Percentiles rank a stretch among this genome's conserved stretches.
phyloP scores from a whole-genome alignment of 2,329 filamentous ascomycete genomes.

The Fusarium phyllophilum region DNA sequence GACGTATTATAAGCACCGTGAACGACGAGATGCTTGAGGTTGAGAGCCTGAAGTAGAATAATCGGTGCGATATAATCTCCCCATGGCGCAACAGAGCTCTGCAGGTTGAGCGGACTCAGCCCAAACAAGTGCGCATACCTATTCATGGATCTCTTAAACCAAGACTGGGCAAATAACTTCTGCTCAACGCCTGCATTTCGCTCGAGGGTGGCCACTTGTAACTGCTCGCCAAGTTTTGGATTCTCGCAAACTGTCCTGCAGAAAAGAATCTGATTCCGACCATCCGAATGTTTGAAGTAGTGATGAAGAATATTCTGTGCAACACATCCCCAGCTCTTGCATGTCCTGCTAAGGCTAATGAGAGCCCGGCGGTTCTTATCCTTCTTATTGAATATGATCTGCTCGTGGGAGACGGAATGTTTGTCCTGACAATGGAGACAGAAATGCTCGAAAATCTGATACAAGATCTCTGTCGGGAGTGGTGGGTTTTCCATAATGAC shows the following conservation, averaged over 20 bases:
- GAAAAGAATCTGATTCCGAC: background rate
- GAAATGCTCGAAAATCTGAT: conserved; percentile 1
- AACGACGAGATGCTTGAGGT: background rate
- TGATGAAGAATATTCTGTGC: conserved; percentile 20
- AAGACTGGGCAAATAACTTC: rapidly evolving
- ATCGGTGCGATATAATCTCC: background rate
- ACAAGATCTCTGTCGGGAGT: background rate
- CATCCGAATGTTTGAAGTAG: background rate
- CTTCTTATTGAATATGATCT: background rate
- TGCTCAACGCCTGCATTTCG: background rate
- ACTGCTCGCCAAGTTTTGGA: background rate
- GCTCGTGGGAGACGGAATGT: background rate
- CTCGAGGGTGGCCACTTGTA: background rate
- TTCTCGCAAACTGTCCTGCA: conserved; percentile 1
- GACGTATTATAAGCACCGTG: background rate
- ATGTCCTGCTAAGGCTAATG: background rate
- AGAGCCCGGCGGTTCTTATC: background rate
- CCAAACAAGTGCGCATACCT: background rate
- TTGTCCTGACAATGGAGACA: conserved; percentile 18
- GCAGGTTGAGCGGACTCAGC: background rate
- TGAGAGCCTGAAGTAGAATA: background rate
- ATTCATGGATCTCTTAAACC: background rate
- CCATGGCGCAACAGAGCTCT: background rate
- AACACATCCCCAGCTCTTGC: background rate
- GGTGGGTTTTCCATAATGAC: background rate